phyloP scores from a whole-genome alignment of 2,329 filamentous ascomycete genomes.

The Colletotrichum tropicale region DNA sequence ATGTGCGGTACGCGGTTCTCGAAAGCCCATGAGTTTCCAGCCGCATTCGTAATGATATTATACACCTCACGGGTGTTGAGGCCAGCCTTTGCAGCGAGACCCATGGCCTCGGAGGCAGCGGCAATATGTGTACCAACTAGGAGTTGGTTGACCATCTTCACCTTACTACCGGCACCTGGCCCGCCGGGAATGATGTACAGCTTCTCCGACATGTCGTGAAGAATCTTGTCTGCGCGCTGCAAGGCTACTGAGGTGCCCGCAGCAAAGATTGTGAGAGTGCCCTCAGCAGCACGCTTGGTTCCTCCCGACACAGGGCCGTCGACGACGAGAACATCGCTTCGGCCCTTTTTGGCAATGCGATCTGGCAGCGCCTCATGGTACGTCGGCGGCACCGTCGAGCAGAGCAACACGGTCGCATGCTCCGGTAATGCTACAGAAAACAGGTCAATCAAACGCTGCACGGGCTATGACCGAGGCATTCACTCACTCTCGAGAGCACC shows the following conservation, averaged over 20 bases:
- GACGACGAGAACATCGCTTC: slow-evolving; percentile 53
- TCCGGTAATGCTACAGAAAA: slow-evolving; percentile 11
- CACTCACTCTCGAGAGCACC: slow-evolving; percentile 24
- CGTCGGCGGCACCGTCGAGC: slow-evolving; percentile 39
- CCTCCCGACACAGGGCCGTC: slow-evolving; percentile 78
- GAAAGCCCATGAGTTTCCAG: slow-evolving; percentile 56
- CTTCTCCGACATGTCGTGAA: slow-evolving; percentile 63
- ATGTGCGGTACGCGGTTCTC: slow-evolving; percentile 59
- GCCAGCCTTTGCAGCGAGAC: slow-evolving; percentile 51
- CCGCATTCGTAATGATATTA: slow-evolving; percentile 30
- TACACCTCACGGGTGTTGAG: slow-evolving; percentile 42
- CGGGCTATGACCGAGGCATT: background rate
- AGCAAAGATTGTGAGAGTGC: slow-evolving; percentile 71
- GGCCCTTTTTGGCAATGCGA: slow-evolving; percentile 12
- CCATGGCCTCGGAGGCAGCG: slow-evolving; percentile 56
- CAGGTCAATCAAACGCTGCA: background rate
- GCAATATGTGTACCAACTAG: slow-evolving; percentile 56
- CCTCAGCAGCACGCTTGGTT: slow-evolving; percentile 69
- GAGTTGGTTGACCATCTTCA: slow-evolving; percentile 59
- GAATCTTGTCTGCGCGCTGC: slow-evolving; percentile 54
- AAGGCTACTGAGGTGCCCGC: slow-evolving; percentile 56
- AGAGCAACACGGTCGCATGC: slow-evolving; percentile 28
- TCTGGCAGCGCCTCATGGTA: slow-evolving; percentile 18
- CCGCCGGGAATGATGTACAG: slow-evolving; percentile 56
- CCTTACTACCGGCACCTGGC: slow-evolving; percentile 54